These are phyloP conservation scores for Sporothrix humicola DNA, from an alignment of 2,329 filamentous ascomycete genomes.

Conservation along the genomic window DNA sequence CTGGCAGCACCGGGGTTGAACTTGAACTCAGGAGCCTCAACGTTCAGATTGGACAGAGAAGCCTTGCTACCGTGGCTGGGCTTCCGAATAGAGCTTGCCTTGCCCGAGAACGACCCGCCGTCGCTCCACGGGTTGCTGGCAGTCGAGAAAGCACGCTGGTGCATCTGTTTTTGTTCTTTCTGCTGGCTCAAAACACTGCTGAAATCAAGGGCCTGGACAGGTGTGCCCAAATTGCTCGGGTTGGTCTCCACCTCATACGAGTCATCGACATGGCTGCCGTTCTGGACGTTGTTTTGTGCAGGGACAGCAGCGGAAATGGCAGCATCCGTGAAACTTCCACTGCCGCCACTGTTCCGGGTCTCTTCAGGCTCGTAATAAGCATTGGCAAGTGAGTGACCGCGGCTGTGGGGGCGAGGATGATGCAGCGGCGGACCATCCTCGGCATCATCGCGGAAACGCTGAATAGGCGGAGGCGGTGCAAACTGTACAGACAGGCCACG, in stretches of 20 bases:
- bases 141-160: conserved; percentile 62
- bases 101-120: conserved; percentile 49
- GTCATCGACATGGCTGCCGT: conserved; percentile 53
- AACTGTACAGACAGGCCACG: conserved; percentile 57
- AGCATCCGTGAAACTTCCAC: conserved; percentile 48
- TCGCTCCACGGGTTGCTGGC: conserved; percentile 69
- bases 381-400: conserved; percentile 73
- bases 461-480: conserved; percentile 46
- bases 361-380: conserved; percentile 66
- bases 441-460: conserved; percentile 60
- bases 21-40: conserved; percentile 86
- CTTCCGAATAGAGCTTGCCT: conserved; percentile 48
- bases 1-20: conserved; percentile 64
- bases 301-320: conserved; percentile 34
- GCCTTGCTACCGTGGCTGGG: conserved; percentile 70
- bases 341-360: conserved; percentile 47
- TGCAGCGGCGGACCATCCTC: conserved; percentile 65
- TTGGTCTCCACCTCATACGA: conserved; percentile 74
- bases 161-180: conserved; percentile 53
- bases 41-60: conserved; percentile 81
- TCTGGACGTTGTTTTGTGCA: conserved; percentile 45
- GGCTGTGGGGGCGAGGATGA: conserved; percentile 75
- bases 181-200: conserved; percentile 55
- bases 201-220: conserved; percentile 58
- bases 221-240: conserved; percentile 72